Conservation (phyloP, 768 basidiomycete genomes). For the Mycena chlorophos region DNA sequence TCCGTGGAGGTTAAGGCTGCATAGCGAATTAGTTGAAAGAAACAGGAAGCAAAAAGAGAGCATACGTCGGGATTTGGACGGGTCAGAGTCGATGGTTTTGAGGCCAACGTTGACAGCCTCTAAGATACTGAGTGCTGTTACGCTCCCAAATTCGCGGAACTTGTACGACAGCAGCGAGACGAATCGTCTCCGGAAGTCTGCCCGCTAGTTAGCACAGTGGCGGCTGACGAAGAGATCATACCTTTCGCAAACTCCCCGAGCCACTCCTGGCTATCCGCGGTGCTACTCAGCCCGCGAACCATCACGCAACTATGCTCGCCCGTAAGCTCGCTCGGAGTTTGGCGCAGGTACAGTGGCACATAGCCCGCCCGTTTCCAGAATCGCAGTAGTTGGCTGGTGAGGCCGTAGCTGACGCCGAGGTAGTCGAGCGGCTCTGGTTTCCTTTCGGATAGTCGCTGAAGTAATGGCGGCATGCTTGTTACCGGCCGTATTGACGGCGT, state of each 20-base stretch:
- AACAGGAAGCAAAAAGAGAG: not conserved
- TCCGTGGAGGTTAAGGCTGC: constrained; percentile 39
- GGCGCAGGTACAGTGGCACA: constrained; percentile 88
- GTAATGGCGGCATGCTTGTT: constrained; percentile 84
- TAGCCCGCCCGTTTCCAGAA: constrained; percentile 98
- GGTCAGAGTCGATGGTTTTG: constrained; percentile 43
- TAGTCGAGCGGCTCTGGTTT: constrained; percentile 92
- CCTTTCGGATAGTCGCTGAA: constrained; percentile 86
- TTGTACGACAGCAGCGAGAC: constrained; percentile 86
- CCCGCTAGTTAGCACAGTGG: not conserved
- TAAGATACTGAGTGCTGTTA: constrained; percentile 83
- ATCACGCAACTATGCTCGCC: constrained; percentile 97
- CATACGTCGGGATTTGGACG: constrained; percentile 37
- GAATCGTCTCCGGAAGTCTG: constrained; percentile 43
- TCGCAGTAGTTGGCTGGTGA: constrained; percentile 81
- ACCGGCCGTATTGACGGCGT: constrained; percentile 69
- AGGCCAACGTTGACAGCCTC: constrained; percentile 76
- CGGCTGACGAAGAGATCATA: constrained; percentile 29
- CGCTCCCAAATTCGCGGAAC: constrained; percentile 90
- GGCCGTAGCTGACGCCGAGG: constrained; percentile 92
- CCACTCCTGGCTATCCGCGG: constrained; percentile 70
- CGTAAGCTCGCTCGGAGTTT: constrained; percentile 91
- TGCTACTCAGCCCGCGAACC: constrained; percentile 81
- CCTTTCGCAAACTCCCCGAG: constrained; percentile 86
- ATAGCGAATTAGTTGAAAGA: not conserved